Percentiles rank a stretch among this genome's conserved stretches.
These are phyloP conservation scores for Cladosporium sp. DNA, from an alignment of 2,329 filamentous ascomycete genomes.

Conservation along the genomic window DNA sequence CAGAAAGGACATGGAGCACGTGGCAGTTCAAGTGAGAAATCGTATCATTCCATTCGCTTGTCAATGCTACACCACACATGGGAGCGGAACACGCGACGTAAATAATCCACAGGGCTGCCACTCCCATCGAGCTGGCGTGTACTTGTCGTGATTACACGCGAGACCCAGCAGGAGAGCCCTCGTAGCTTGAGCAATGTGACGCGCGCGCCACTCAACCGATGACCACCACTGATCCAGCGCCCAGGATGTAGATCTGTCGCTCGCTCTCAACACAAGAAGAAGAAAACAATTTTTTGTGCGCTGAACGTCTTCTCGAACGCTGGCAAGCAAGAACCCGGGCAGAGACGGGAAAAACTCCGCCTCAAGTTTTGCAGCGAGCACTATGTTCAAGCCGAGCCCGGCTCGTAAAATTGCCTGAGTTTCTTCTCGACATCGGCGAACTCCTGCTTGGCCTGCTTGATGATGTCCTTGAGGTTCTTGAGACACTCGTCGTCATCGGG, in stretches of 20 bases:
- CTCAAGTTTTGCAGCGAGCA: no score
- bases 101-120: background rate
- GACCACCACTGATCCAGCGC: background rate
- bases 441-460: slow-evolving; percentile 69
- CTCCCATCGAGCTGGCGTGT: background rate
- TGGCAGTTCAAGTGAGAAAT: background rate
- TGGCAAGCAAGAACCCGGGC: background rate
- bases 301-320: background rate
- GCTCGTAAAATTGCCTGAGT: slow-evolving; percentile 64
- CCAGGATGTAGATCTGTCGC: background rate
- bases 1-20: background rate
- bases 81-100: background rate
- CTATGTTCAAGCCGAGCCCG: slow-evolving; percentile 42
- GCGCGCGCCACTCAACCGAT: background rate
- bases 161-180: background rate
- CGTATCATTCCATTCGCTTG: background rate
- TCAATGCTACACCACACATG: background rate
- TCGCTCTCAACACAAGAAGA: background rate
- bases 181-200: no score
- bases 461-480: slow-evolving; percentile 63
- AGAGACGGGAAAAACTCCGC: no score
- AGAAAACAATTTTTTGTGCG: background rate
- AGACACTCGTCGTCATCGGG: slow-evolving; percentile 65
- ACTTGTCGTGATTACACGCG: background rate
- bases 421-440: slow-evolving; percentile 68